A percentile compares a stretch with the other conserved stretches of the same genome.
Evolutionary conservation across 305 asterid genomes (phyloP).

Genomic region (Plantago lanceolata): DNA sequence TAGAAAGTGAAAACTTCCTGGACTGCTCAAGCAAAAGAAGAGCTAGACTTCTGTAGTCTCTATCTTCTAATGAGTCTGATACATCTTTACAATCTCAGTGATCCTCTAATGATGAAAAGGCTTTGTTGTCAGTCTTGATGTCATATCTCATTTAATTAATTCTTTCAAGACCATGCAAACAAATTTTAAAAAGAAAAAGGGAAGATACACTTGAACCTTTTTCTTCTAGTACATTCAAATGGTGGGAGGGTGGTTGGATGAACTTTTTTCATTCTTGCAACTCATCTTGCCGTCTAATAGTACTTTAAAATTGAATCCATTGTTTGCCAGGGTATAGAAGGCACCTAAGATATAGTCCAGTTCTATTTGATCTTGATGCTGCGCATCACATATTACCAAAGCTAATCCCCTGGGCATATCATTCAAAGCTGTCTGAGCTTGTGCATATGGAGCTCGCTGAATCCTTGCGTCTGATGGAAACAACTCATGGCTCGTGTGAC

Average conservation of each 20-base stretch:
- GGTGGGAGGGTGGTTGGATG: neutral
- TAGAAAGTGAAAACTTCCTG: neutral
- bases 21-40: no score
- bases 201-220: no score
- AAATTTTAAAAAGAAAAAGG: no score
- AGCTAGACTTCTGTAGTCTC: no score
- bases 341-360: constrained; percentile 46
- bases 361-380: constrained; percentile 77
- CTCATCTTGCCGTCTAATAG: constrained; percentile 1
- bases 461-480: constrained; percentile 50
- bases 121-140: no score
- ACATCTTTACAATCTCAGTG: no score
- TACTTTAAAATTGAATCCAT: constrained; percentile 9
- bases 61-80: no score
- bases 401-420: constrained; percentile 51
- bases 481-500: constrained; percentile 34
- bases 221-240: no score
- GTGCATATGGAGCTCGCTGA: constrained; percentile 69
- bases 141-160: no score
- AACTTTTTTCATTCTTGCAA: constrained; percentile 14
- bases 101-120: no score
- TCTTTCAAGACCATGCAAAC: no score
- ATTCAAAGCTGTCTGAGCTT: constrained; percentile 70
- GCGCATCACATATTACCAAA: constrained; percentile 66
- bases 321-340: constrained; percentile 43